Conservation (phyloP, 2,329 filamentous ascomycete genomes). For the Fusarium continuum region DNA sequence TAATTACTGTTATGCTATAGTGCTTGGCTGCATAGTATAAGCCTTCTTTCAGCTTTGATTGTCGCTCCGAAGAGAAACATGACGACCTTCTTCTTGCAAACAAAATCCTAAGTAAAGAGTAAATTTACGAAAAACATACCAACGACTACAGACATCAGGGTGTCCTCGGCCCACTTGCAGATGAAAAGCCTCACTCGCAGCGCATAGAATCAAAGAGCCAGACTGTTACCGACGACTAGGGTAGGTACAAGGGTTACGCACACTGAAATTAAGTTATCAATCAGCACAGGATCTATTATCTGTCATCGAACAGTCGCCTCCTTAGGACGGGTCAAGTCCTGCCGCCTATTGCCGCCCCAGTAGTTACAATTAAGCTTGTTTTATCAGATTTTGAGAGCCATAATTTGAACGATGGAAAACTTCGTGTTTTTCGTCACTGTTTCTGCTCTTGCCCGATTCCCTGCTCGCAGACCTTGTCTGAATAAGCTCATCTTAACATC, state of each 20-base stretch:
- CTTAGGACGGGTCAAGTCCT: neutral
- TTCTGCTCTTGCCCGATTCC: neutral
- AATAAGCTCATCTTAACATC: neutral
- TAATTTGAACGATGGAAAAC: neutral
- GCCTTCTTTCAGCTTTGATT: neutral
- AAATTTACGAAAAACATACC: neutral
- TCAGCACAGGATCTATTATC: conserved; percentile 30
- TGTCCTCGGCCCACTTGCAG: neutral
- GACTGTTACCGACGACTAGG: conserved; percentile 8
- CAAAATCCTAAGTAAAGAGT: neutral
- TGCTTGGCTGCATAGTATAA: neutral
- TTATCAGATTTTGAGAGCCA: neutral
- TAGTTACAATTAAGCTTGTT: too few species aligned
- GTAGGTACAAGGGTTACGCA: conserved; percentile 10
- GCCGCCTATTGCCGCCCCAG: neutral
- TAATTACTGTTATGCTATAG: neutral
- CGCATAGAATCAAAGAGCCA: neutral
- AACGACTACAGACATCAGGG: neutral
- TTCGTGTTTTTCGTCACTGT: neutral
- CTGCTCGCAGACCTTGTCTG: neutral
- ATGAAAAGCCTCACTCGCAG: conserved; percentile 3
- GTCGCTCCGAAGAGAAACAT: neutral
- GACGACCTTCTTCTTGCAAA: neutral
- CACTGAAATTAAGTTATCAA: conserved; percentile 41
- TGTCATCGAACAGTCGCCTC: conserved; percentile 29